These are phyloP conservation scores for Lepidium didymum DNA, from an alignment of 345 rosid genomes.

Conservation along the genomic window DNA sequence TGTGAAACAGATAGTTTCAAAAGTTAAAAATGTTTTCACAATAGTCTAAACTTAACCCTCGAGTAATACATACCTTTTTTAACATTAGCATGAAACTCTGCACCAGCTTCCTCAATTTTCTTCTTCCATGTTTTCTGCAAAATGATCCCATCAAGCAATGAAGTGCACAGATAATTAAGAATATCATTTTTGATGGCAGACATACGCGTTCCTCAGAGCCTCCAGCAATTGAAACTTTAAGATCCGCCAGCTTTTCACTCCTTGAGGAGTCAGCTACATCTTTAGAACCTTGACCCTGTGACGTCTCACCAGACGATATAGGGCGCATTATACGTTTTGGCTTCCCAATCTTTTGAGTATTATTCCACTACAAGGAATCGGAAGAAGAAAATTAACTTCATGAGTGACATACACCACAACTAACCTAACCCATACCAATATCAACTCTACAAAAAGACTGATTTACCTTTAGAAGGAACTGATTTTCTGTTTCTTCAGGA, in stretches of 20 bases:
- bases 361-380: constrained; percentile 67
- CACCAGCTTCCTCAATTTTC: constrained; percentile 72
- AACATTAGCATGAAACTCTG: constrained; percentile 57
- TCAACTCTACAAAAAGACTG: constrained; percentile 2
- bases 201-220: constrained; percentile 54
- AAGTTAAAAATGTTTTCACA: background rate
- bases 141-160: constrained; percentile 18
- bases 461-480: constrained; percentile 60
- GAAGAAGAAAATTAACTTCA: background rate
- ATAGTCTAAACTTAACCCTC: background rate
- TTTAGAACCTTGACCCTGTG: constrained; percentile 40
- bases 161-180: background rate
- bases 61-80: constrained; percentile 50
- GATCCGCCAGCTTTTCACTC: constrained; percentile 60
- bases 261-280: constrained; percentile 39
- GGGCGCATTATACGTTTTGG: constrained; percentile 59
- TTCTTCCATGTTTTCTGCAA: constrained; percentile 79
- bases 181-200: background rate
- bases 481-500: constrained; percentile 59
- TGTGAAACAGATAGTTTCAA: background rate
- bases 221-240: constrained; percentile 65
- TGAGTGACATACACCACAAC: background rate
- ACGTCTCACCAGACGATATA: constrained; percentile 30
- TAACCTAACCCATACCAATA: background rate
- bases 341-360: constrained; percentile 63